Base-by-base conservation (phyloP, 2,329 filamentous ascomycete genomes). In the Pseudopithomyces maydicus region DNA sequence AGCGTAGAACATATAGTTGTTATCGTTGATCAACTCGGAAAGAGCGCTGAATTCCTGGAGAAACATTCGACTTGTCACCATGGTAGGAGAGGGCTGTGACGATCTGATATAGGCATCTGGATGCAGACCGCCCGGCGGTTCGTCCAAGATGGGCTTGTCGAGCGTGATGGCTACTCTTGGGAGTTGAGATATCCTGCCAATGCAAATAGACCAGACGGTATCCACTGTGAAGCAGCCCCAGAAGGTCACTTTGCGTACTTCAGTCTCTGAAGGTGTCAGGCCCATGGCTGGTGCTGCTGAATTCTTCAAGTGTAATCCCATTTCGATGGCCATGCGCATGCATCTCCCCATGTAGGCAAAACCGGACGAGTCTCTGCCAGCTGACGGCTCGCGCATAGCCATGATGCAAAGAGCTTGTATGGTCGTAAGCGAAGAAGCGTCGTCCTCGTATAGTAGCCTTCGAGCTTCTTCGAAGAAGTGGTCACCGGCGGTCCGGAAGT, bases 391-490 rank as follows among this genome's bases (percentile, higher is more conserved):
- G 41, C 89, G 80, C 61, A 91, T 86, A 6, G 88, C 88, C 88
- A 93, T 90, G 65, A 92, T 84, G 6, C 88, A 88, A 17, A 92
- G 77, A 1, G 90, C 89, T 76, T 92, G 90, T 43, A 90, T 87
- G 4, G 88, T 91, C 2, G 89, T 90, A 29, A 92, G 75, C 6
- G 74, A 83, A 59, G 90, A 84, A 51, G 85, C 84, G 57, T 90
- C 78, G 38, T 76, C 72, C 53, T 84, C 77, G 54, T 83, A 78
- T 29, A 90, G 80, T 0, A 91, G 78, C 10, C 86, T 80, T 58
- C 84, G 81, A 7, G 86, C 83, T 71, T 92, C 89, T 51, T 85
- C 84, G 73, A 91, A 92, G 74, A 91, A 92, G 69, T 90, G 85
- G 59, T 91, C 87, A 4, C 90, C 89, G 0, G 88, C 87, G 0